A percentile compares a stretch with the other conserved stretches of the same genome.
Conservation (phyloP, 2,329 filamentous ascomycete species). For the Fusarium sp. region DNA sequence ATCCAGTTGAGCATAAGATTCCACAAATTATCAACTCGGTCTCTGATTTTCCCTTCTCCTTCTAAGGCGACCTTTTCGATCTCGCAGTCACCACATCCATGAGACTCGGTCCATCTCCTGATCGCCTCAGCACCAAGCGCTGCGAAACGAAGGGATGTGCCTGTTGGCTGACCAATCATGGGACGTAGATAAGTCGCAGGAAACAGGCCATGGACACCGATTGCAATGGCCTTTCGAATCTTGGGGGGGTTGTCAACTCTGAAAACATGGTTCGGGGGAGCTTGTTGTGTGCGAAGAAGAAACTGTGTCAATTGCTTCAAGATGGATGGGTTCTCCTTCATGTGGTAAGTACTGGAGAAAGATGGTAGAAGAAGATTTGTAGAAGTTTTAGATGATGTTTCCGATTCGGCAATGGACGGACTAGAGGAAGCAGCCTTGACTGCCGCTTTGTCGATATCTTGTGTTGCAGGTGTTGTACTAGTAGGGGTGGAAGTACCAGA, state of each 20-base stretch:
- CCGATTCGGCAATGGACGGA: slow-evolving; percentile 52
- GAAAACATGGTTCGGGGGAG: slow-evolving; percentile 75
- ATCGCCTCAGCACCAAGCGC: slow-evolving; percentile 87
- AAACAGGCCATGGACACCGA: slow-evolving; percentile 94
- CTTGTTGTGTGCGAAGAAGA: slow-evolving; percentile 63
- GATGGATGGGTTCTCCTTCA: slow-evolving; percentile 74
- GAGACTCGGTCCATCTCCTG: slow-evolving; percentile 78
- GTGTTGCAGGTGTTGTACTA: slow-evolving; percentile 14
- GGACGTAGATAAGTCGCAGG: slow-evolving; percentile 87
- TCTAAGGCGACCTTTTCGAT: slow-evolving; percentile 95
- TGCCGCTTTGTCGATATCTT: slow-evolving; percentile 26
- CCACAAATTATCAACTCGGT: slow-evolving; percentile 92
- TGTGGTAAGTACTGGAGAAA: slow-evolving; percentile 73
- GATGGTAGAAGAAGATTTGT: slow-evolving; percentile 75
- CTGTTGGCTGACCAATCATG: slow-evolving; percentile 93
- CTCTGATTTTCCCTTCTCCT: slow-evolving; percentile 90
- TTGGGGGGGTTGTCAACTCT: slow-evolving; percentile 73
- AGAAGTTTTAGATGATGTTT: slow-evolving; percentile 54
- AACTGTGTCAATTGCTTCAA: slow-evolving; percentile 71
- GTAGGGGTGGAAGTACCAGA: slow-evolving; percentile 39
- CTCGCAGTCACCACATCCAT: slow-evolving; percentile 78
- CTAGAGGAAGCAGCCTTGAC: slow-evolving; percentile 32
- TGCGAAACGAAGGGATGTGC: slow-evolving; percentile 92
- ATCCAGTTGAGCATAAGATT: slow-evolving; percentile 95
- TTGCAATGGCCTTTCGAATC: slow-evolving; percentile 87